These are phyloP conservation scores for Austroboletus festivus DNA, from an alignment of 768 basidiomycete genomes.

Conservation along the genomic window DNA sequence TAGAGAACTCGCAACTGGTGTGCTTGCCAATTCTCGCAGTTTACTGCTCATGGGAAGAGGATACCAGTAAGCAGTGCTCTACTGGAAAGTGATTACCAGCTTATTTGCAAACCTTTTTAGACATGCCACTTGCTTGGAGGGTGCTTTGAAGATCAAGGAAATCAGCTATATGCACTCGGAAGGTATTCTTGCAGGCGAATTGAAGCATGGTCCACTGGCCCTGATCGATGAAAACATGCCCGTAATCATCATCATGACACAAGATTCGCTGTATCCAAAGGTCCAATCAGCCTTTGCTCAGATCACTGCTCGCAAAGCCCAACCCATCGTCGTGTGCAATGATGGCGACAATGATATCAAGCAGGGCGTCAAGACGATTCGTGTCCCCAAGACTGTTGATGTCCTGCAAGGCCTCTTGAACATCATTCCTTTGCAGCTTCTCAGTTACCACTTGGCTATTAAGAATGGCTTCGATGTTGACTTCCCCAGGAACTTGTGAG, in stretches of 20 bases:
- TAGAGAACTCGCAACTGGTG: slow-evolving; percentile 80
- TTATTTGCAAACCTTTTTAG: slow-evolving; percentile 31
- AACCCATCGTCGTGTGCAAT: slow-evolving; percentile 93
- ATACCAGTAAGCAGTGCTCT: slow-evolving; percentile 69
- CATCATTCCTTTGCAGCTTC: slow-evolving; percentile 92
- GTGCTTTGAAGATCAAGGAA: slow-evolving; percentile 99
- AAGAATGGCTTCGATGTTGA: slow-evolving; percentile 97
- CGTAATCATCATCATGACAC: slow-evolving; percentile 99
- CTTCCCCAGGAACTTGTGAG: slow-evolving; percentile 94
- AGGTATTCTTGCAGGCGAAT: slow-evolving; percentile 95
- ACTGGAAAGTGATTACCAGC: too few species aligned
- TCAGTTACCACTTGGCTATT: slow-evolving; percentile 95
- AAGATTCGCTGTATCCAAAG: slow-evolving; percentile 97
- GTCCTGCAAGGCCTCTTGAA: slow-evolving; percentile 94
- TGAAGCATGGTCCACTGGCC: slow-evolving; percentile 98
- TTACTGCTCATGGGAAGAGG: slow-evolving; percentile 96
- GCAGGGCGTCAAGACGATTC: slow-evolving; percentile 77
- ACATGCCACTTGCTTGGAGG: slow-evolving; percentile 96
- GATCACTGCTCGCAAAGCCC: slow-evolving; percentile 96
- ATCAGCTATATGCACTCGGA: slow-evolving; percentile 70
- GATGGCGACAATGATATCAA: slow-evolving; percentile 83
- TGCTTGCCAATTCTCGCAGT: slow-evolving; percentile 75
- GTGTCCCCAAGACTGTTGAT: slow-evolving; percentile 93
- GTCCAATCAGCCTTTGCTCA: slow-evolving; percentile 95
- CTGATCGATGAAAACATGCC: slow-evolving; percentile 98